phyloP scores from a whole-genome alignment of 192 early-diverging fungal genomes.

The Backusella morwellensis region DNA sequence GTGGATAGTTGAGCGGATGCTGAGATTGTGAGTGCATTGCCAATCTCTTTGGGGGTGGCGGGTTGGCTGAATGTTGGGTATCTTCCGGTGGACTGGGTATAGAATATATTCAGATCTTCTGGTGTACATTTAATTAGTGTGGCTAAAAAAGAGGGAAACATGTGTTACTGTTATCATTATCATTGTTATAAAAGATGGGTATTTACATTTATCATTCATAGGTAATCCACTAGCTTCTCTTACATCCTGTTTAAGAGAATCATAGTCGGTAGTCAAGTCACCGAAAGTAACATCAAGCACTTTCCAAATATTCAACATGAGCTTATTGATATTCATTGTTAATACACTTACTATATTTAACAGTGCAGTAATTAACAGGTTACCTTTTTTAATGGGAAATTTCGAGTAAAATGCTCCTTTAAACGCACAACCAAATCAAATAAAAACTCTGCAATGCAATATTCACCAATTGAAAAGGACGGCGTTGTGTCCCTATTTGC shows the following conservation, averaged over 20 bases:
- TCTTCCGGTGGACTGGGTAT: conserved; percentile 35
- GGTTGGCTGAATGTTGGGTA: conserved; percentile 13
- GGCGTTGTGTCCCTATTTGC: background rate
- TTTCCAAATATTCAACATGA: conserved; percentile 71
- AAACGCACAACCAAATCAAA: conserved; percentile 65
- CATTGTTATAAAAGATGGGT: background rate
- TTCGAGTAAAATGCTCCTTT: conserved; percentile 65
- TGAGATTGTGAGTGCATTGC: conserved; percentile 14
- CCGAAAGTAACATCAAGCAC: conserved; percentile 61
- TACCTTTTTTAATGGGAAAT: conserved; percentile 74
- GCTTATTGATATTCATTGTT: background rate
- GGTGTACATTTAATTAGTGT: conserved; percentile 56
- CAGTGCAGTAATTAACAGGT: background rate
- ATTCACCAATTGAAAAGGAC: conserved; percentile 10
- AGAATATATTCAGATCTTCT: conserved; percentile 58
- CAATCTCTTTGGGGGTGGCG: background rate
- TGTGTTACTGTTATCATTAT: background rate
- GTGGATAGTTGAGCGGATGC: conserved; percentile 1
- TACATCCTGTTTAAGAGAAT: conserved; percentile 46
- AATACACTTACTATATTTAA: background rate
- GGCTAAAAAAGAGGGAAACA: background rate
- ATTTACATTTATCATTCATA: conserved; percentile 19
- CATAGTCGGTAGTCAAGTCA: conserved; percentile 41
- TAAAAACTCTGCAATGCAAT: conserved; percentile 55
- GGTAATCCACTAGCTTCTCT: conserved; percentile 46